These are phyloP conservation scores for Aureobasidium uvarum DNA, from an alignment of 2,329 filamentous ascomycete species.

Conservation along the genomic window DNA sequence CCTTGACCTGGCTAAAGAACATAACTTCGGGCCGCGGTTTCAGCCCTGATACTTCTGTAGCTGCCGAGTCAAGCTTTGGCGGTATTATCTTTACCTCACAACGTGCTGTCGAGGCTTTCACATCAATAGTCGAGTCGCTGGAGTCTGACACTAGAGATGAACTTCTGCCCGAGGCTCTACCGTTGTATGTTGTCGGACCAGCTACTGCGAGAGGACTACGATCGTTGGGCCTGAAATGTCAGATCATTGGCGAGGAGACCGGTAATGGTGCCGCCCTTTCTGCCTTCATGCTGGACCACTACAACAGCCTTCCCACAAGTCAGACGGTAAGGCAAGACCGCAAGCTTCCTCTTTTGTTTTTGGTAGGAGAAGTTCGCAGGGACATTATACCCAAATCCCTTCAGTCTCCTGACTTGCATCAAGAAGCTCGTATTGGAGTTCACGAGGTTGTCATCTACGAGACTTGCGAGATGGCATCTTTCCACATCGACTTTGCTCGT, in stretches of 20 bases:
- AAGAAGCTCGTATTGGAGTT: constrained; percentile 59
- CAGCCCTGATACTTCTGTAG: constrained; percentile 31
- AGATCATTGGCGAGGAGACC: constrained; percentile 74
- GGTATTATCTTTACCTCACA: constrained; percentile 85
- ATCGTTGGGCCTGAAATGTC: constrained; percentile 50
- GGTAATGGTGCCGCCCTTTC: constrained; percentile 83
- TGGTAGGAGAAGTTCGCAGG: constrained; percentile 83
- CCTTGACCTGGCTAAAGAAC: constrained; percentile 54
- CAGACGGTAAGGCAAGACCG: constrained; percentile 35
- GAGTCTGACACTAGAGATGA: constrained; percentile 36
- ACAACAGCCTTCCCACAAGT: constrained; percentile 49
- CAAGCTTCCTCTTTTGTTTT: constrained; percentile 71
- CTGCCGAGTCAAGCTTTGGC: constrained; percentile 55
- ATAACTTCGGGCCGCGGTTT: constrained; percentile 52
- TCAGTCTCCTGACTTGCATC: constrained; percentile 56
- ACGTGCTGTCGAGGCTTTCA: constrained; percentile 76
- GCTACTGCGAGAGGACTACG: constrained; percentile 73
- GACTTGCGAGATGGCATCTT: constrained; percentile 77
- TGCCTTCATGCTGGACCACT: constrained; percentile 74
- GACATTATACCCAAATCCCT: constrained; percentile 86
- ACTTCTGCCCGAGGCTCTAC: constrained; percentile 51
- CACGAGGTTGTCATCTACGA: constrained; percentile 83
- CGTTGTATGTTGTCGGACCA: constrained; percentile 76
- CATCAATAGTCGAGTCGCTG: constrained; percentile 59
- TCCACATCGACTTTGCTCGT: constrained; percentile 63